Base-by-base conservation (phyloP, 192 early-diverging fungal species). In the Coemansia asiatica region DNA sequence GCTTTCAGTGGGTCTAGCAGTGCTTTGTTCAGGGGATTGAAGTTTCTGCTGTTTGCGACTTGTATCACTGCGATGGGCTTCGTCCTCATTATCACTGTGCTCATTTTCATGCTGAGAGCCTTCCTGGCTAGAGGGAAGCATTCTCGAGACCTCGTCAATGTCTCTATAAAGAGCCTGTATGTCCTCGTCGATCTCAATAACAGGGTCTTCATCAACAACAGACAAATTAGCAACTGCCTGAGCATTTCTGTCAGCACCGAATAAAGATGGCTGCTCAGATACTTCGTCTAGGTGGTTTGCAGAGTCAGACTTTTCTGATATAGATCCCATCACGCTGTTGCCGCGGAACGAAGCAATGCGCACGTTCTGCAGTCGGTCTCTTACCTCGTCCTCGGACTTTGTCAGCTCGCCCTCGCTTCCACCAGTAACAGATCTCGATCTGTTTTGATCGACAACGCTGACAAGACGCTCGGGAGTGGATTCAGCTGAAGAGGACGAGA, bases 351-450 rank as follows among this genome's bases (percentile, higher is more conserved):
- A 44, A 13, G 71, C 71, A 25, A 81, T 68, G 25, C 66, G 56
- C 48, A 81, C 72, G 26, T 73, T 66, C 55, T 81, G 69, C 44
- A 81, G 60, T 27, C 66, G 36, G 54, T 75, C 69, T 2, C 72
- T 61, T 44, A 81, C 72, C 29, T 81, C 78, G 19, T 81, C 78
- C 38, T 81, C 78, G 2, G 57, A 58, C 47, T 35, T 51, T 18
- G 72, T 70, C 61, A 74, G 44, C 57, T 73, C 76, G 4, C 55
- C 60, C 18, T 66, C 68, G 26, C 48, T 61, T 26, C 67, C 71
- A 58, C 63, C 63, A 36, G 67, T 60, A 4, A 55, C 53, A 26
- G 71, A 78, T 19, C 28, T 18, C 7, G 72, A 66, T 27, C 72
- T 26, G 1, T 49, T 23, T 26, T 33, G 28, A n/a, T 26, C 49